Evolutionary conservation across 257 asterid genomes (phyloP).

Genomic region (Craterostigma plantagineum): DNA sequence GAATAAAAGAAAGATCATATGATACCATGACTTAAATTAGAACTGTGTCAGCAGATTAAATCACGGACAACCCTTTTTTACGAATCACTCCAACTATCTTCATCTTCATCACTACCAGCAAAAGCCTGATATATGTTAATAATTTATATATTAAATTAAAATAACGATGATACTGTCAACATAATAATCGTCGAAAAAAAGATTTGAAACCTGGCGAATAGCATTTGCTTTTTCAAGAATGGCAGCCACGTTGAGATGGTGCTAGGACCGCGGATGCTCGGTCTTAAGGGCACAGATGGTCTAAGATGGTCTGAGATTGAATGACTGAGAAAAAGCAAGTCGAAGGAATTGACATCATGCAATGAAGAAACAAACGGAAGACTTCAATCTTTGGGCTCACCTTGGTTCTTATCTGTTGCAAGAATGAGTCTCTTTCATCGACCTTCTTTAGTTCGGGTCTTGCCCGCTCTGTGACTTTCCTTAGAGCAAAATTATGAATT

Average conservation of each 20-base stretch:
- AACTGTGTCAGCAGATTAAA: no score
- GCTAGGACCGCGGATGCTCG: conserved; percentile 38
- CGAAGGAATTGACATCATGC: conserved; percentile 13
- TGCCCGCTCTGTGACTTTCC: conserved; percentile 35
- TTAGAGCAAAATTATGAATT: conserved; percentile 28
- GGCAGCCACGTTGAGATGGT: conserved; percentile 55
- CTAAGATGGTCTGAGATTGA: conserved; percentile 51
- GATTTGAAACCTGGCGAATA: conserved; percentile 37
- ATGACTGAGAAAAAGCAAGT: conserved; percentile 28
- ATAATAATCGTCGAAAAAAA: neutral
- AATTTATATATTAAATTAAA: conserved; percentile 2
- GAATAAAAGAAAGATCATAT: no score
- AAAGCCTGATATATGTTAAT: conserved; percentile 31
- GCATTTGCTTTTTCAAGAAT: conserved; percentile 59
- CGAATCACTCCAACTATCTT: conserved; percentile 53
- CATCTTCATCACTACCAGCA: conserved; percentile 57
- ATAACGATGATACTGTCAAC: neutral
- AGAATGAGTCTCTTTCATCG: conserved; percentile 40
- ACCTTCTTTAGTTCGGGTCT: conserved; percentile 22
- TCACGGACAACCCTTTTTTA: conserved; percentile 7
- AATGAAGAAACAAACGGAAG: conserved; percentile 4
- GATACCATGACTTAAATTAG: no score
- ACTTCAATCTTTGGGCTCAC: conserved; percentile 12
- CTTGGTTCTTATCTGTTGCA: conserved; percentile 53
- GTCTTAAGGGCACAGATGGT: conserved; percentile 36